These are phyloP conservation scores for Fusarium foetens DNA, from an alignment of 2,329 filamentous ascomycete genomes.

Conservation along the genomic window DNA sequence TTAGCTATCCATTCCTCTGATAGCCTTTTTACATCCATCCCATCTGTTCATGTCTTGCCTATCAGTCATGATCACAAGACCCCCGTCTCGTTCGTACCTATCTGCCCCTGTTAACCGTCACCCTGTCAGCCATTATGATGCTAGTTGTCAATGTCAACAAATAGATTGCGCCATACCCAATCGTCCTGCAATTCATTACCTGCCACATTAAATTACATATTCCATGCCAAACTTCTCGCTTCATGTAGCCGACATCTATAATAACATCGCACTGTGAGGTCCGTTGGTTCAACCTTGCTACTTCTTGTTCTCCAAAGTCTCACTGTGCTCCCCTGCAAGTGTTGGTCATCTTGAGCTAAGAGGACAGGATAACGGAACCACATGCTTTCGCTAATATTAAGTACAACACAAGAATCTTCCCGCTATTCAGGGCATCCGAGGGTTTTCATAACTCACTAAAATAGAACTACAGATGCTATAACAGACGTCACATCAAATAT, in stretches of 20 bases:
- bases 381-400: neutral
- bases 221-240: neutral
- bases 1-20: neutral
- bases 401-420: neutral
- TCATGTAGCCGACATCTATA: neutral
- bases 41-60: constrained; percentile 22
- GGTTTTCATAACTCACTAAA: neutral
- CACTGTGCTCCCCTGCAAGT: neutral
- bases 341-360: neutral
- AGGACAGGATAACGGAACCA: neutral
- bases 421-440: neutral
- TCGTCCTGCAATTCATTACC: neutral
- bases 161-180: constrained; percentile 12
- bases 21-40: constrained; percentile 6
- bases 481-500: neutral
- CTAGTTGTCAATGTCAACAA: constrained; percentile 29
- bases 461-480: neutral
- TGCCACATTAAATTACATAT: neutral
- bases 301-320: neutral
- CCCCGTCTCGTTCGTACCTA: constrained; percentile 31
- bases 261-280: neutral
- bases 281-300: neutral
- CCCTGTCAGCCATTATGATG: constrained; percentile 31
- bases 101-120: constrained; percentile 33
- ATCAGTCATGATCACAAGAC: constrained; percentile 18